These are phyloP conservation scores for Lactarius vividus DNA, from an alignment of 768 basidiomycete species.

Conservation along the genomic window DNA sequence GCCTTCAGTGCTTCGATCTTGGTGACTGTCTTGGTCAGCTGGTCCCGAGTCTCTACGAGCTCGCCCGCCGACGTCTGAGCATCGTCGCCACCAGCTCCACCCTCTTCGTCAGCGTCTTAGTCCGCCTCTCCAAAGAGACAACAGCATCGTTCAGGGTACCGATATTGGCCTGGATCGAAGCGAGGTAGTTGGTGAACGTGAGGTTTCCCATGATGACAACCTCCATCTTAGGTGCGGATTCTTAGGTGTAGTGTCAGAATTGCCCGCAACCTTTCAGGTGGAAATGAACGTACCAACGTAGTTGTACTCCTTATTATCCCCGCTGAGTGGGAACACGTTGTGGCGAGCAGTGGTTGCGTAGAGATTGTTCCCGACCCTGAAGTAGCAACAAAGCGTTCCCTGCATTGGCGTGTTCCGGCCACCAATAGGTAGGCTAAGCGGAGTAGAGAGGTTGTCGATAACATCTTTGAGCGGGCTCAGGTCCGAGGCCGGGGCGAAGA, in stretches of 20 bases:
- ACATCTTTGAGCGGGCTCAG: conserved; percentile 35
- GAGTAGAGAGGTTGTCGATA: conserved; percentile 38
- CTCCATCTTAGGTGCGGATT: conserved; percentile 2
- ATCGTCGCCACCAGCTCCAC: neutral
- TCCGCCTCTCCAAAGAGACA: neutral
- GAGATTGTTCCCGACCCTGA: conserved; percentile 33
- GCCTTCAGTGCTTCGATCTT: neutral
- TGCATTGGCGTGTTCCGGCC: conserved; percentile 34
- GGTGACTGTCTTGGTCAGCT: neutral
- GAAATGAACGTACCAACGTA: conserved; percentile 22
- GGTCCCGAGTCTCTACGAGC: neutral
- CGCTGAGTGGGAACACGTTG: too few species aligned
- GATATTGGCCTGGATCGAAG: neutral
- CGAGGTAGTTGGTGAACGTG: neutral
- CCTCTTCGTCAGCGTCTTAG: neutral
- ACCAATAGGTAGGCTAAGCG: conserved; percentile 32
- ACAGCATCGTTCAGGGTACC: neutral
- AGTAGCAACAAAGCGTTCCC: conserved; percentile 42
- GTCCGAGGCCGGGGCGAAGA: conserved; percentile 29
- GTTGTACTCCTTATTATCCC: neutral
- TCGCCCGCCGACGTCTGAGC: neutral
- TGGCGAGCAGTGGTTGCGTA: conserved; percentile 39
- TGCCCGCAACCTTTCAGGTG: neutral
- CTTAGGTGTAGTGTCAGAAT: neutral
- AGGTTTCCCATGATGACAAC: neutral